Percentiles rank a stretch among this genome's conserved stretches.
These are phyloP conservation scores for Neurospora sp. DNA, from an alignment of 495 filamentous ascomycete genomes.

Conservation along the genomic window DNA sequence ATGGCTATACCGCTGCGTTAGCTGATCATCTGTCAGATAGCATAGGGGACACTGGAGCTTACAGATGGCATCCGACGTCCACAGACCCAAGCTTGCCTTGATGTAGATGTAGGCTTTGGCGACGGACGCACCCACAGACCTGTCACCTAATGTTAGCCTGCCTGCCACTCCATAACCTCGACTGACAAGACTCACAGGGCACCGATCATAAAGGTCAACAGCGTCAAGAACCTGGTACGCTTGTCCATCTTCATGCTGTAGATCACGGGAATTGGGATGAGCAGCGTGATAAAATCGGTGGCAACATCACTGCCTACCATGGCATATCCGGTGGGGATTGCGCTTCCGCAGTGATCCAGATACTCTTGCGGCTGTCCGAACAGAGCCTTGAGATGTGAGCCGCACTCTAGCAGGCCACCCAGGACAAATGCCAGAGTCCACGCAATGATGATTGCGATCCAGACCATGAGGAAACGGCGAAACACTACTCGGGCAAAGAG, in stretches of 20 bases:
- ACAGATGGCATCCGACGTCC: slow-evolving; percentile 10
- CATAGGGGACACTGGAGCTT: not conserved
- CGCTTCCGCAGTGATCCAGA: slow-evolving; percentile 4
- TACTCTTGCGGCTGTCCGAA: slow-evolving; percentile 2
- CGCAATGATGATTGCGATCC: slow-evolving; percentile 2
- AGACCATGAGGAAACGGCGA: slow-evolving; percentile 12
- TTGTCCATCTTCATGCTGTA: slow-evolving; percentile 5
- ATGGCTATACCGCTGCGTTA: not conserved
- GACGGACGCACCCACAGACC: slow-evolving; percentile 11
- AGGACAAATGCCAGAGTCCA: slow-evolving; percentile 11
- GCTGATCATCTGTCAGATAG: not conserved
- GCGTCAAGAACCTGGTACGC: slow-evolving; percentile 2
- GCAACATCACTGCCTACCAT: slow-evolving; percentile 10
- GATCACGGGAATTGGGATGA: slow-evolving; percentile 12
- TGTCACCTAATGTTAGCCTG: not conserved
- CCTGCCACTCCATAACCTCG: not conserved
- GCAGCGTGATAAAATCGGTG: slow-evolving; percentile 11
- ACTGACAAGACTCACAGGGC: slow-evolving; percentile 7
- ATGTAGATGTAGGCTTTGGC: slow-evolving; percentile 13
- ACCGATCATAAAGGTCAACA: slow-evolving; percentile 10
- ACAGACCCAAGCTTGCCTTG: not conserved
- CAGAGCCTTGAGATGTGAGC: slow-evolving; percentile 4
- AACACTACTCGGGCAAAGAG: slow-evolving; percentile 8
- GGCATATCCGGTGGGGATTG: slow-evolving; percentile 2
- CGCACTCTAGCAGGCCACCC: slow-evolving; percentile 4